These are phyloP conservation scores for Penicillium polonicum DNA, from an alignment of 2,329 filamentous ascomycete species.

Conservation along the genomic window DNA sequence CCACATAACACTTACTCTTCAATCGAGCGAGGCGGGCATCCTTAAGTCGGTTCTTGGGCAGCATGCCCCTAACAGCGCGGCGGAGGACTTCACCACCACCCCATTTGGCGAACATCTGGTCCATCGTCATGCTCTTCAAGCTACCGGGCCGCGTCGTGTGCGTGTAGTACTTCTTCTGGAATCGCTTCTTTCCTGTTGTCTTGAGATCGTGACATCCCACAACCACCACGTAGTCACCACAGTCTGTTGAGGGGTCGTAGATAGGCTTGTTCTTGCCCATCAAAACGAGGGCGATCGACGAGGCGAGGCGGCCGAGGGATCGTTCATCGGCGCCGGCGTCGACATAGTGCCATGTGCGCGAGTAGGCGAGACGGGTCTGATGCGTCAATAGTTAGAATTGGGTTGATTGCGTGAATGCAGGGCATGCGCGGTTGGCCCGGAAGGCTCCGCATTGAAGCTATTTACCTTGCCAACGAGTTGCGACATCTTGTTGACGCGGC, in stretches of 20 bases:
- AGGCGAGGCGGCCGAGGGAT: slow-evolving; percentile 85
- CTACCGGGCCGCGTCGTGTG: slow-evolving; percentile 89
- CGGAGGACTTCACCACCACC: slow-evolving; percentile 88
- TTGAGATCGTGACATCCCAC: slow-evolving; percentile 83
- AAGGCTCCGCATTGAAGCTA: slow-evolving; percentile 9
- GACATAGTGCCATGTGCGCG: slow-evolving; percentile 92
- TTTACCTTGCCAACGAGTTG: slow-evolving; percentile 47
- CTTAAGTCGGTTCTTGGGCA: slow-evolving; percentile 92
- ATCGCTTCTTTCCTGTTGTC: slow-evolving; percentile 86
- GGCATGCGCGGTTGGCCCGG: slow-evolving; percentile 1
- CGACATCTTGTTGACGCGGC: slow-evolving; percentile 38
- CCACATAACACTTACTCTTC: slow-evolving; percentile 59
- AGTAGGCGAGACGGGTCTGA: slow-evolving; percentile 94
- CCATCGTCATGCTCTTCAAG: slow-evolving; percentile 88
- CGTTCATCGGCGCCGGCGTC: slow-evolving; percentile 68
- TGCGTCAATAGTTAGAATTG: slow-evolving; percentile 4
- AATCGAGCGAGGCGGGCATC: slow-evolving; percentile 83
- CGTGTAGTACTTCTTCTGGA: slow-evolving; percentile 93
- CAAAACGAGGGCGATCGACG: slow-evolving; percentile 77
- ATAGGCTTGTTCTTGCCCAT: slow-evolving; percentile 99
- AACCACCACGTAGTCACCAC: slow-evolving; percentile 97
- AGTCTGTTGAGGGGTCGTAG: slow-evolving; percentile 95
- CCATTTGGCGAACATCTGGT: slow-evolving; percentile 88
- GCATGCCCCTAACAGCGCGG: slow-evolving; percentile 92
- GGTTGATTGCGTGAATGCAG: background rate